Percentiles rank a stretch among this genome's conserved stretches.
These are phyloP conservation scores for Adansonia rubrostipa DNA, from an alignment of 441 rosid species.

Conservation along the genomic window DNA sequence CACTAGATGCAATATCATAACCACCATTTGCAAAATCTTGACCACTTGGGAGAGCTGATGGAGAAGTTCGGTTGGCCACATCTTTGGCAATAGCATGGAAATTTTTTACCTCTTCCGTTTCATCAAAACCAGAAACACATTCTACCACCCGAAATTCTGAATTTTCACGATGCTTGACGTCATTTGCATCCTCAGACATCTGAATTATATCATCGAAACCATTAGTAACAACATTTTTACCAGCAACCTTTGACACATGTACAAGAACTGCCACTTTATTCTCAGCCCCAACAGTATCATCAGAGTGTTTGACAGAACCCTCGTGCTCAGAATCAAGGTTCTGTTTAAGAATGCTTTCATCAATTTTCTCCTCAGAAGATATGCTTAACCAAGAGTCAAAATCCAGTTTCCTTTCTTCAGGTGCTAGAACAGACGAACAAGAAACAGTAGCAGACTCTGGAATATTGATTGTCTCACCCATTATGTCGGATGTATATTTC, in stretches of 20 bases:
- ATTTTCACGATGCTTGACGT: conserved; percentile 18
- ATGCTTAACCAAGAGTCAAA: conserved; percentile 16
- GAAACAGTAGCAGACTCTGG: conserved; percentile 12
- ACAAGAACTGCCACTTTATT: conserved; percentile 25
- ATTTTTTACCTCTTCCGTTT: not conserved
- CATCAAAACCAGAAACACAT: conserved; percentile 20
- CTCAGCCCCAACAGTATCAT: not conserved
- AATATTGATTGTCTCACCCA: conserved; percentile 29
- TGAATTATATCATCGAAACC: conserved; percentile 15
- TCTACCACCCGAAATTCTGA: conserved; percentile 1
- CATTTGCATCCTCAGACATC: conserved; percentile 17
- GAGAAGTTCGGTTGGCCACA: conserved; percentile 26
- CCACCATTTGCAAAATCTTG: conserved; percentile 20
- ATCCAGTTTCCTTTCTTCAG: conserved; percentile 14
- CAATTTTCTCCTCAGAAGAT: conserved; percentile 29
- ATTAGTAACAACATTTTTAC: not conserved
- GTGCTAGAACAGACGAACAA: conserved; percentile 1
- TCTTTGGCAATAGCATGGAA: conserved; percentile 14
- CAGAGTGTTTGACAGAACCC: conserved; percentile 23
- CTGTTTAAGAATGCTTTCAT: conserved; percentile 23
- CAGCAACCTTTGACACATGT: conserved; percentile 13
- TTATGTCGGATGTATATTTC: conserved; percentile 37
- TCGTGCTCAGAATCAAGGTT: conserved; percentile 18
- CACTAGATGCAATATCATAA: conserved; percentile 22
- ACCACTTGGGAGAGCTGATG: conserved; percentile 6